Evolutionary conservation across 768 basidiomycete species (phyloP), one percentile per base, ranked within the genome.

Genomic region (Mrakia gelida): DNA sequence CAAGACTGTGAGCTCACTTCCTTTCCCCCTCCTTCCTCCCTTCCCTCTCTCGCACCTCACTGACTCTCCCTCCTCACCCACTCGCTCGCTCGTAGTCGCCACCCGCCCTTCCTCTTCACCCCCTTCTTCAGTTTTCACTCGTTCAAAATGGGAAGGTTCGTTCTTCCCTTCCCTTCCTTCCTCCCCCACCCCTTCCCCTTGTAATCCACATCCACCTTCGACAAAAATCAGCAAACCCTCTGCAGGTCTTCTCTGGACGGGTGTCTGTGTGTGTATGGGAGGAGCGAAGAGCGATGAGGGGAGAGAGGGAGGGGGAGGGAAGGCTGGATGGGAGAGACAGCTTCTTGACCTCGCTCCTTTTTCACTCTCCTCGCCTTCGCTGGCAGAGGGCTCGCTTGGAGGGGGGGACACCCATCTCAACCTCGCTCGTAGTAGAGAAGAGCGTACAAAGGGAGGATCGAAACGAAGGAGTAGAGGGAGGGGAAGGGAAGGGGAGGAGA

Each of bases 101-200:
- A 67, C 38, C 32, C 16, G 3, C 18, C 23, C 11, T 21, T 38
- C 38, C 10, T 67, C 38, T 28, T 11, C 65, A 26, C 21, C 65
- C n/a, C 23, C 13, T 5, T 8, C 34, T 67, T 21, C 15, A 45
- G 45, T 52, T 52, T 67, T 67, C n/a, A 41, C 38, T 34, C 32
- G 65, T 32, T 52, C 65, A 67, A 67, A 67, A 52, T 30, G 28
- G 28, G 68, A 43, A 49, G 59, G 59, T 59, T 59, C 71, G n/a
- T 43, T 72, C 70, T 23, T 38, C 26, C 71, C 30, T n/a, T 43
- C 52, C 71, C 28, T 21, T 15, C 43, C 71, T 72, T 30, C n/a
- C 59, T n/a, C 59, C 59, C 59, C n/a, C n/a, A n/a, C n/a, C n/a
- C n/a, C n/a, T n/a, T 59, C 10, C 59, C 9, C 7, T n/a, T n/a